Base-by-base conservation (phyloP, 805 yeast genomes). In the Teunomyces funiuensis region DNA sequence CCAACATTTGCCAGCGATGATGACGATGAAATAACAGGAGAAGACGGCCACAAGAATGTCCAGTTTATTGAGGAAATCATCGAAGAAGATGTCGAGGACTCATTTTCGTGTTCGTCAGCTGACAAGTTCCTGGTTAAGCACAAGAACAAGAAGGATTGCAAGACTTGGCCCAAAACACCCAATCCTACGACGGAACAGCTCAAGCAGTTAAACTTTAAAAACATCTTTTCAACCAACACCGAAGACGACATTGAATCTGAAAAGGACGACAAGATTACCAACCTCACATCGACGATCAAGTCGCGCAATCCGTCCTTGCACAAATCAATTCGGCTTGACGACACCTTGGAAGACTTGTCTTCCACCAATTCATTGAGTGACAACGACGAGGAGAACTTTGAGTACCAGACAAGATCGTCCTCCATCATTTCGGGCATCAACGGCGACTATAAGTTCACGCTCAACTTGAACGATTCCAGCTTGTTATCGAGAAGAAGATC, bases 391-490 rank as follows among this genome's bases (percentile, higher is more conserved):
- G 58, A 45, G 5, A 53, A 46, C 20, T 54, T 49, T 28, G 66
- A 61, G 16, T 58, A 60, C 40, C 69, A 58, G 34, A 66, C 74
- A 4, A 49, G 73, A 31, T 65, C 71, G n/a, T 60, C 66, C 10
- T 61, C 69, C 3, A 63, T 69, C 4, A 63, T 69, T 13, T 63
- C 71, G 11, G 69, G 69, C 14, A 57, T 63, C 2, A 65, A 59
- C 37, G 72, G 71, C 4, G 72, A 66, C 39, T 65, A 58, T 48
- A 69, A 69, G 46, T 79, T 83, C 49, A 84, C 83, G 40, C 66
- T 84, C 44, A 79, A 77, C 45, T 59, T 84, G 53, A 80, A 79
- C 42, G 83, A 83, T 15, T 80, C 87, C 33, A 82, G 83, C 23
- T 60, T 84, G 45, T 62, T 84, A 28, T 76, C 80, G 34, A 67